These are phyloP conservation scores for Bjerkandera adusta DNA, from an alignment of 1,284 basidiomycete species.

Conservation along the genomic window DNA sequence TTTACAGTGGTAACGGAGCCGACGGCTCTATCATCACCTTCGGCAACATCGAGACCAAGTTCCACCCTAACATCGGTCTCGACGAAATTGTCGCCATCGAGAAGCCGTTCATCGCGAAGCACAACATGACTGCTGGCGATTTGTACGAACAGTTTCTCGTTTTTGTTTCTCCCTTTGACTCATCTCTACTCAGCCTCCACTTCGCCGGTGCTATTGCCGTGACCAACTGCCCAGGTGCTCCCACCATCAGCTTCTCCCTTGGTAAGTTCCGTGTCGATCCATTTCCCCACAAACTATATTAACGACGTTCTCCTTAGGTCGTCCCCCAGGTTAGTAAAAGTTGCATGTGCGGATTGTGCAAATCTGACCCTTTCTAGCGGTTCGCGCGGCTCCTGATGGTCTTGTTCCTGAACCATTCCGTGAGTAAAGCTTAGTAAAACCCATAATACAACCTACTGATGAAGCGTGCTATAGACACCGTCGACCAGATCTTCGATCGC, in stretches of 20 bases:
- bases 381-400: constrained; percentile 4
- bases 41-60: constrained; percentile 12
- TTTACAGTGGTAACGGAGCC: constrained; percentile 15
- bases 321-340: no score
- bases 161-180: not conserved
- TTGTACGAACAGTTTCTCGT: constrained; percentile 1
- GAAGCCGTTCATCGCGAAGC: constrained; percentile 20
- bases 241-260: constrained; percentile 9
- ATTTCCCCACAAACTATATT: not conserved
- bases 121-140: constrained; percentile 17
- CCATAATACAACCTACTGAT: not conserved
- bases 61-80: constrained; percentile 22
- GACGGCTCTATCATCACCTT: constrained; percentile 16
- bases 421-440: not conserved
- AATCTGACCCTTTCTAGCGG: no score
- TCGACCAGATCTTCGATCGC: constrained; percentile 36
- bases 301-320: not conserved
- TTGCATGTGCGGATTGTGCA: no score
- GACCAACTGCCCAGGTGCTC: constrained; percentile 23
- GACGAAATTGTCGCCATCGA: constrained; percentile 27
- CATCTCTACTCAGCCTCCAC: constrained; percentile 22
- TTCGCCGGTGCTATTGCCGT: constrained; percentile 29
- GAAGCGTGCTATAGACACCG: no score
- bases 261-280: not conserved
- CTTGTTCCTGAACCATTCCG: constrained; percentile 7